Evolutionary conservation across 2,329 filamentous ascomycete genomes (phyloP).

Genomic region (Pseudogymnoascus sp.): DNA sequence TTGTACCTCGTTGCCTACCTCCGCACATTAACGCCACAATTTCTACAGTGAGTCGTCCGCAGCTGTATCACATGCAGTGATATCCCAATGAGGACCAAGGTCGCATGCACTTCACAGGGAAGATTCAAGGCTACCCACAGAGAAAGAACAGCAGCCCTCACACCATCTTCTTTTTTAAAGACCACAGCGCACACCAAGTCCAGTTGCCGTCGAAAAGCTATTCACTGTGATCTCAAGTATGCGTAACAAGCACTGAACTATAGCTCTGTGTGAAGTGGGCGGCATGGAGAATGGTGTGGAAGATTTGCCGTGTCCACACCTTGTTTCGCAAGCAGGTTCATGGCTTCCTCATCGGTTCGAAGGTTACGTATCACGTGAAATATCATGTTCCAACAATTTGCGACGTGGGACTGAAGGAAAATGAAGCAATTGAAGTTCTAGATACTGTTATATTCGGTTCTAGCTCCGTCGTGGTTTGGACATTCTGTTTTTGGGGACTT

Average conservation of each 20-base stretch:
- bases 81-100: no score
- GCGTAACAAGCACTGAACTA: not conserved
- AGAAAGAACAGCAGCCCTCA: not conserved
- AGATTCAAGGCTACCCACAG: not conserved
- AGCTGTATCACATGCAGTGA: no score
- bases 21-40: no score
- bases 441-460: no score
- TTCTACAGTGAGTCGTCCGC: no score
- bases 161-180: not conserved
- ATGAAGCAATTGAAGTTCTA: no score
- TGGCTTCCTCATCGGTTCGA: not conserved
- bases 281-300: not conserved
- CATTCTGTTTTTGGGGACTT: no score
- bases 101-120: not conserved
- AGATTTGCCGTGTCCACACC: not conserved
- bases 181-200: no score
- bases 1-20: no score
- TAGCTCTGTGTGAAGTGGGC: not conserved
- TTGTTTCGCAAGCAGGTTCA: not conserved
- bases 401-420: no score
- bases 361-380: not conserved
- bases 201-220: not conserved
- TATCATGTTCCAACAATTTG: not conserved
- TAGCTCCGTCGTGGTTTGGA: no score
- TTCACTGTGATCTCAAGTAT: not conserved